These are phyloP conservation scores for Pleodorina starrii DNA, from an alignment of 139 green algal genomes.

Conservation along the genomic window DNA sequence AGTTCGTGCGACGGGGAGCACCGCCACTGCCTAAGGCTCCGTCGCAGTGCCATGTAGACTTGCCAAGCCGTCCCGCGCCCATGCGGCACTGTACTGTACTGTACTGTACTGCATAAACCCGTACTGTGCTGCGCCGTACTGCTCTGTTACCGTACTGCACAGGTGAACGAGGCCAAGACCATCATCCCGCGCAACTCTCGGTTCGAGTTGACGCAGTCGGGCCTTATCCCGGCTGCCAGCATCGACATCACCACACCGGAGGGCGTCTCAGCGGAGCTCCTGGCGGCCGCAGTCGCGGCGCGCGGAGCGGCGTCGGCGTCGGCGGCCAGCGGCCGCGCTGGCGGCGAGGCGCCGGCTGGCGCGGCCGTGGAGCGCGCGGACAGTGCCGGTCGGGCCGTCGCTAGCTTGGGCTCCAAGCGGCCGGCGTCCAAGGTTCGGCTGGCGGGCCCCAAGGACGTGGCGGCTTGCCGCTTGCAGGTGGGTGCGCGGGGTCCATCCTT, in stretches of 20 bases:
- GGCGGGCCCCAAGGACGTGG: constrained; percentile 45
- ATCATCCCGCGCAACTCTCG: constrained; percentile 41
- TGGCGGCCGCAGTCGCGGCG: neutral
- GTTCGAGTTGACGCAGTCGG: constrained; percentile 43
- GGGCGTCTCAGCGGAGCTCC: constrained; percentile 9
- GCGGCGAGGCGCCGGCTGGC: neutral
- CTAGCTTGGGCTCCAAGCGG: no score
- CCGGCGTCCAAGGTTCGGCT: neutral
- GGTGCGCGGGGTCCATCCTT: no score
- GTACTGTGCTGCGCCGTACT: no score
- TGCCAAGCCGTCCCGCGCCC: no score
- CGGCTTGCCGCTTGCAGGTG: constrained; percentile 27
- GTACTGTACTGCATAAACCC: no score
- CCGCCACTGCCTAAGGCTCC: no score
- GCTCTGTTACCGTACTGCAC: no score
- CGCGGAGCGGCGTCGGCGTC: neutral
- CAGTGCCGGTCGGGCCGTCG: neutral
- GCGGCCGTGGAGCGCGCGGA: neutral
- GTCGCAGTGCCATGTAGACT: no score
- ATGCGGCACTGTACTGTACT: no score
- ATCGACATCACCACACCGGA: constrained; percentile 39
- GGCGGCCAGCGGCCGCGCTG: neutral
- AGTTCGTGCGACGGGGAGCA: no score
- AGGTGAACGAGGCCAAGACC: constrained; percentile 50
- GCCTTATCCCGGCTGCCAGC: constrained; percentile 21